A percentile compares a stretch with the other conserved stretches of the same genome.
phyloP scores from a whole-genome alignment of 2,329 filamentous ascomycete species.

The Trichophyton rubrum region DNA sequence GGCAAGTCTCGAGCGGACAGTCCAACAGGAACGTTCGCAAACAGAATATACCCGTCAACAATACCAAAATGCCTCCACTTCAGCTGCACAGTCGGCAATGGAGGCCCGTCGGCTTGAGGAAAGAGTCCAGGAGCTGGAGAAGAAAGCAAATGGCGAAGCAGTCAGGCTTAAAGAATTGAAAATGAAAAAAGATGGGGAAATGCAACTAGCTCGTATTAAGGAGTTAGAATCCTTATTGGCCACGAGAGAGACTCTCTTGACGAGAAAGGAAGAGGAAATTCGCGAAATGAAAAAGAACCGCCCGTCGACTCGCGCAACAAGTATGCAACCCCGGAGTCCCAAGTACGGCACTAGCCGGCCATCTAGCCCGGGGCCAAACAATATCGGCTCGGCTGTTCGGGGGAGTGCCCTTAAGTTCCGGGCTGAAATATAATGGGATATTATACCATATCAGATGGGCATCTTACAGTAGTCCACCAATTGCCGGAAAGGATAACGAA shows the following conservation, averaged over 20 bases:
- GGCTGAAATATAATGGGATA: constrained; percentile 5
- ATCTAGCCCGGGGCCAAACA: constrained; percentile 28
- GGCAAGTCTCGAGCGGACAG: constrained; percentile 24
- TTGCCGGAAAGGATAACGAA: too few species aligned
- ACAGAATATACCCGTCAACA: constrained; percentile 36
- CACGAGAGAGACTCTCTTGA: constrained; percentile 29
- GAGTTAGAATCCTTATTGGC: constrained; percentile 28
- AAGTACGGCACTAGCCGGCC: constrained; percentile 29
- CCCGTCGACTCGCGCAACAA: constrained; percentile 31
- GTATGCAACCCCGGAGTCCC: constrained; percentile 32
- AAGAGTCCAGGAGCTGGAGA: constrained; percentile 27
- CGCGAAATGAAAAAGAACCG: constrained; percentile 34
- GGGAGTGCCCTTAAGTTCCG: constrained; percentile 28
- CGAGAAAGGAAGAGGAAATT: constrained; percentile 34
- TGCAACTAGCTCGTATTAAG: constrained; percentile 26
- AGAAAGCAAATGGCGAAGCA: constrained; percentile 27
- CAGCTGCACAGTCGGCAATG: constrained; percentile 30
- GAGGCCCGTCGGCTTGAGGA: constrained; percentile 28
- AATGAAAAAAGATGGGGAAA: constrained; percentile 22
- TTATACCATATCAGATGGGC: not conserved
- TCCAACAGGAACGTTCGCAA: constrained; percentile 32
- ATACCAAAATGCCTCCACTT: constrained; percentile 36
- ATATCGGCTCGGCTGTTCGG: constrained; percentile 20
- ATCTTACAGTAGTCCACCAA: not conserved
- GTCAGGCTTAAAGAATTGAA: constrained; percentile 29